phyloP scores from a whole-genome alignment of 208 protist species.

The Leishmania aethiopica region DNA sequence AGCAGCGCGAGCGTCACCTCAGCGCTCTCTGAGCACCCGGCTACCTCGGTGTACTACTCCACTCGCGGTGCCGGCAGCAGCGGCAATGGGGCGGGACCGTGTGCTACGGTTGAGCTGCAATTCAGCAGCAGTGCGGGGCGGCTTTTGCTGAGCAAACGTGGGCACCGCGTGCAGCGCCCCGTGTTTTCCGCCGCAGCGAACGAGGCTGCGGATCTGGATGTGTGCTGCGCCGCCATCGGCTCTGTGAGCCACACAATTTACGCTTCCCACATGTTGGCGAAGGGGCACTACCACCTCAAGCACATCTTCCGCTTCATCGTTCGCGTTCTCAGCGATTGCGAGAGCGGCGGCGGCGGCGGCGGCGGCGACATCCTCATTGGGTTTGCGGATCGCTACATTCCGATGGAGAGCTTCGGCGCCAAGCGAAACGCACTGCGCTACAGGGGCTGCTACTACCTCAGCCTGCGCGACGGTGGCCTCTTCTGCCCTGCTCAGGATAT shows the following conservation, averaged over 20 bases:
- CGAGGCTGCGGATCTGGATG: background rate
- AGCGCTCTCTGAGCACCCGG: background rate
- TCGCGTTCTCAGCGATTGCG: slow-evolving; percentile 23
- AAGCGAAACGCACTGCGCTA: slow-evolving; percentile 46
- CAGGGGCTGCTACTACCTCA: slow-evolving; percentile 51
- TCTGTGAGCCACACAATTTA: slow-evolving; percentile 42
- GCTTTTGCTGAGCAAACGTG: slow-evolving; percentile 25
- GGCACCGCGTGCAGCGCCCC: slow-evolving; percentile 26
- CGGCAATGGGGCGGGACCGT: background rate
- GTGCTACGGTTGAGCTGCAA: background rate
- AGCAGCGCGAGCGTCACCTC: background rate
- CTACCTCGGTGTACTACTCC: background rate
- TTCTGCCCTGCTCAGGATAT: slow-evolving; percentile 37
- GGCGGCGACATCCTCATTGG: slow-evolving; percentile 43
- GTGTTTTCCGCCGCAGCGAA: background rate
- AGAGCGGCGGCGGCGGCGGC: no score
- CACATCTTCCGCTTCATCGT: slow-evolving; percentile 12
- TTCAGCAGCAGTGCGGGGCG: slow-evolving; percentile 29
- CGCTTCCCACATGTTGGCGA: slow-evolving; percentile 17
- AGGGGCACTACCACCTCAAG: slow-evolving; percentile 21
- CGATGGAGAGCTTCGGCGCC: slow-evolving; percentile 50
- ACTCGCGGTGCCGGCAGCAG: background rate
- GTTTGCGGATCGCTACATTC: slow-evolving; percentile 58
- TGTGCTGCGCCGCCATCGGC: slow-evolving; percentile 41
- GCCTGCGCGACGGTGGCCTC: slow-evolving; percentile 37